Evolutionary conservation across 805 yeast genomes (phyloP).

Genomic region (Limtongia smithiae): DNA sequence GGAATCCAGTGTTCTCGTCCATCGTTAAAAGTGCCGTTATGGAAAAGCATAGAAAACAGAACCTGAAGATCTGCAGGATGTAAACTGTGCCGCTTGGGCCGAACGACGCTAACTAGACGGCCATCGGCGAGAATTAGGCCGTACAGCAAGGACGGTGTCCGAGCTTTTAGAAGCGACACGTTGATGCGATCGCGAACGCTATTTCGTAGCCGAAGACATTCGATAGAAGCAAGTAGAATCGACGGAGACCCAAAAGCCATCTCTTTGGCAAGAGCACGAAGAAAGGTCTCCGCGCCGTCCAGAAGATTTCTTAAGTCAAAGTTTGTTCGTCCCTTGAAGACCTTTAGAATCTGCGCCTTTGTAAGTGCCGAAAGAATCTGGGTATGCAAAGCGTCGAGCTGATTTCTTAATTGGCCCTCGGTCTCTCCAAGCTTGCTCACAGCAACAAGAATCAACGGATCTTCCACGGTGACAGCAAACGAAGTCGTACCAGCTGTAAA

Average conservation of each 20-base stretch:
- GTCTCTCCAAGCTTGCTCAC: conserved; percentile 42
- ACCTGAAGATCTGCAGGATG: conserved; percentile 76
- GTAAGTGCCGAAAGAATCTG: conserved; percentile 79
- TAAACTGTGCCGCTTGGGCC: conserved; percentile 74
- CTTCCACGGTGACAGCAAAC: conserved; percentile 57
- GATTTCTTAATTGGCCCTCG: conserved; percentile 47
- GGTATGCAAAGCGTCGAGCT: conserved; percentile 68
- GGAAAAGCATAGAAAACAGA: conserved; percentile 65
- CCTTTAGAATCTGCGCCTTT: conserved; percentile 67
- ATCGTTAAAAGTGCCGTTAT: conserved; percentile 49
- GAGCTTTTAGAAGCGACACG: conserved; percentile 48
- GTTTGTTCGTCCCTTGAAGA: conserved; percentile 67
- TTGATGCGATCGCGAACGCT: conserved; percentile 57
- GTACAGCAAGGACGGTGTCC: conserved; percentile 60
- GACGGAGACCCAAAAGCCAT: conserved; percentile 56
- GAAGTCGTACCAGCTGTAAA: conserved; percentile 51
- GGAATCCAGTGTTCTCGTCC: conserved; percentile 87
- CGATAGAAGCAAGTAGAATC: conserved; percentile 60
- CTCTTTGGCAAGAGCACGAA: conserved; percentile 59
- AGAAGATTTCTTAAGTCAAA: conserved; percentile 76
- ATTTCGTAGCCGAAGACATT: conserved; percentile 57
- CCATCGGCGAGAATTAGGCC: conserved; percentile 67
- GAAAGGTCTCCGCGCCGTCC: conserved; percentile 70
- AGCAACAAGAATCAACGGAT: conserved; percentile 73
- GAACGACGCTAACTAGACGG: conserved; percentile 61